Evolutionary conservation across 192 early-diverging fungal species (phyloP).

Genomic region (Coemansia reversa): DNA sequence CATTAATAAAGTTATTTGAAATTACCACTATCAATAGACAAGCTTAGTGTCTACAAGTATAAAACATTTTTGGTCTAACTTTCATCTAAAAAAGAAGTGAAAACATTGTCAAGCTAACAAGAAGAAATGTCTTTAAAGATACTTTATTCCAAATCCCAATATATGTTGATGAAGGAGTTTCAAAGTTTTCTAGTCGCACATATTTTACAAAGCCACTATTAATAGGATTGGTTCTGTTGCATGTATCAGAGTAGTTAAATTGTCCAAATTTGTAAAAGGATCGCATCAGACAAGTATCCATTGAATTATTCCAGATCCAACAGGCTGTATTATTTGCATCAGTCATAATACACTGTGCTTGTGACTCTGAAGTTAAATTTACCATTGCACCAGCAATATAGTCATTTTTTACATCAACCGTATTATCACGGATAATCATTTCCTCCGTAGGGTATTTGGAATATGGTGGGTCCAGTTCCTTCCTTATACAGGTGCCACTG

Average conservation of each 20-base stretch:
- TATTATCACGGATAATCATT: constrained; percentile 46
- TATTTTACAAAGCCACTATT: constrained; percentile 21
- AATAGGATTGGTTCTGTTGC: constrained; percentile 22
- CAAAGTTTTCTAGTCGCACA: constrained; percentile 28
- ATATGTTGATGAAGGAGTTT: constrained; percentile 1
- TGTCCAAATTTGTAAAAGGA: constrained; percentile 11
- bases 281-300: constrained; percentile 19
- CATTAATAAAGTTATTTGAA: neutral
- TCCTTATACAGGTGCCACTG: constrained; percentile 35
- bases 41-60: neutral
- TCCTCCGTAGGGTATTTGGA: constrained; percentile 5
- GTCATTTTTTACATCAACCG: constrained; percentile 12
- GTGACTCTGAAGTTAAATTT: constrained; percentile 31
- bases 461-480: constrained; percentile 17
- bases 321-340: constrained; percentile 27
- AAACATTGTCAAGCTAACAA: constrained; percentile 9
- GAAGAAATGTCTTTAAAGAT: constrained; percentile 12
- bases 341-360: constrained; percentile 52
- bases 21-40: neutral
- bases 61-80: neutral
- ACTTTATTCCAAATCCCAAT: neutral
- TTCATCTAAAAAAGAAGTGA: constrained; percentile 2
- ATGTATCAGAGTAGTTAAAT: constrained; percentile 17
- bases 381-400: constrained; percentile 22
- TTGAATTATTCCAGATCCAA: constrained; percentile 37